These are phyloP conservation scores for Lactarius psammicola DNA, from an alignment of 768 basidiomycete species.

Conservation along the genomic window DNA sequence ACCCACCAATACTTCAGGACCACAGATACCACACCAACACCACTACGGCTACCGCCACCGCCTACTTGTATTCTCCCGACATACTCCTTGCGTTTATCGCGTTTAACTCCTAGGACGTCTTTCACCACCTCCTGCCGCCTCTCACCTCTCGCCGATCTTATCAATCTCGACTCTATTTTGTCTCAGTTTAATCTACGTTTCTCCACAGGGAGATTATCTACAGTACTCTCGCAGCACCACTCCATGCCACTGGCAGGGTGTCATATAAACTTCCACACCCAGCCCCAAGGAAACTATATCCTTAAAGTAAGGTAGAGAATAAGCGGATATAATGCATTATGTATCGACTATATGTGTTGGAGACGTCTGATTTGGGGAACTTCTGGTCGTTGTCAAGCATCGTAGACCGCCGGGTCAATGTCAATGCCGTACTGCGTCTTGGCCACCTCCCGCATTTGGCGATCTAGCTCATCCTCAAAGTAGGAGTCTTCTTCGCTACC, in stretches of 20 bases:
- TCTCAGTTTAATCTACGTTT: no score
- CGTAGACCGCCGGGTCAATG: slow-evolving; percentile 15
- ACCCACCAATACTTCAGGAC: no score
- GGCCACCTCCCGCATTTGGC: slow-evolving; percentile 21
- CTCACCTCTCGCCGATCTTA: no score
- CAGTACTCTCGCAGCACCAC: background rate
- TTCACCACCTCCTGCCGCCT: no score
- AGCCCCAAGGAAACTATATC: background rate
- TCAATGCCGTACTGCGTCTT: slow-evolving; percentile 24
- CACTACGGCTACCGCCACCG: no score
- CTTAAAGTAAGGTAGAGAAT: background rate
- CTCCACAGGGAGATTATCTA: background rate
- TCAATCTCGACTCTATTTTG: no score
- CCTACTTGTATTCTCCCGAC: no score
- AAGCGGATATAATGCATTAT: background rate
- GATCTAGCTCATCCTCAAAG: slow-evolving; percentile 23
- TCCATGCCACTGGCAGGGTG: background rate
- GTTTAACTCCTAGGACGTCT: no score
- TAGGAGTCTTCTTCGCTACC: background rate
- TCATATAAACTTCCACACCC: background rate
- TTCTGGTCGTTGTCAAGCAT: slow-evolving; percentile 10
- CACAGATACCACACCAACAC: no score
- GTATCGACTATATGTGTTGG: background rate
- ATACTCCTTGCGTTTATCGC: no score
- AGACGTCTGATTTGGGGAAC: background rate